Evolutionary conservation across 192 early-diverging fungal species (phyloP).

Genomic region (Gonapodya sp.): DNA sequence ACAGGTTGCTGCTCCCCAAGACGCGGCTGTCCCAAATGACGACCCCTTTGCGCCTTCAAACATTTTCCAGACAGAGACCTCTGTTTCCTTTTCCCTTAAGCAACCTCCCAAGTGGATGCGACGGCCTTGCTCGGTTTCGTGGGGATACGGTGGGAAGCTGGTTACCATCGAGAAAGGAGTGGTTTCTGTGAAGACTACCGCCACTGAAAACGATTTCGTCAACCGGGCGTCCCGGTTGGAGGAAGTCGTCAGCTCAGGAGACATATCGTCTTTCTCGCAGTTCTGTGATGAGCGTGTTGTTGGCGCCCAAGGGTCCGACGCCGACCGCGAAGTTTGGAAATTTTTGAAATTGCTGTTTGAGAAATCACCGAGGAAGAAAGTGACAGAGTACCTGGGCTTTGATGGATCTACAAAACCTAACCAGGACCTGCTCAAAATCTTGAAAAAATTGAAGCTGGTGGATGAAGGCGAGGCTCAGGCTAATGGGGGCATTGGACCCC

Average conservation of each 20-base stretch:
- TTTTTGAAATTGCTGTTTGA: slow-evolving; percentile 79
- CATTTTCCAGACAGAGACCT: slow-evolving; percentile 20
- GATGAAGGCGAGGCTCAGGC: slow-evolving; percentile 11
- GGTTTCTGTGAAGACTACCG: slow-evolving; percentile 56
- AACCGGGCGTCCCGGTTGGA: slow-evolving; percentile 65
- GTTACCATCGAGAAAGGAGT: slow-evolving; percentile 55
- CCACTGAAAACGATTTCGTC: slow-evolving; percentile 64
- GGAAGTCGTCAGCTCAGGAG: slow-evolving; percentile 28
- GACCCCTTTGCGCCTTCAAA: slow-evolving; percentile 69
- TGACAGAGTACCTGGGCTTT: slow-evolving; percentile 85
- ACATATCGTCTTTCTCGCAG: background rate
- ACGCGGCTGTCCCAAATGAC: slow-evolving; percentile 23
- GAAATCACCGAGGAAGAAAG: slow-evolving; percentile 61
- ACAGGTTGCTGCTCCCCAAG: slow-evolving; percentile 17
- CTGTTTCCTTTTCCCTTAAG: slow-evolving; percentile 51
- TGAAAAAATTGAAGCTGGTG: slow-evolving; percentile 31
- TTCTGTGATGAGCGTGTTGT: background rate
- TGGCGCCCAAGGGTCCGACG: background rate
- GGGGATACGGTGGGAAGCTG: slow-evolving; percentile 86
- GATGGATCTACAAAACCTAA: slow-evolving; percentile 54
- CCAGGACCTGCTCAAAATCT: slow-evolving; percentile 43
- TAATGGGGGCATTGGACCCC: slow-evolving; percentile 12
- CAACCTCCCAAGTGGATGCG: slow-evolving; percentile 93
- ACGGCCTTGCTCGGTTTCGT: slow-evolving; percentile 73
- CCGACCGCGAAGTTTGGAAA: slow-evolving; percentile 44